Conservation (phyloP, 257 asterid species). For the Leonotis leonurus region DNA sequence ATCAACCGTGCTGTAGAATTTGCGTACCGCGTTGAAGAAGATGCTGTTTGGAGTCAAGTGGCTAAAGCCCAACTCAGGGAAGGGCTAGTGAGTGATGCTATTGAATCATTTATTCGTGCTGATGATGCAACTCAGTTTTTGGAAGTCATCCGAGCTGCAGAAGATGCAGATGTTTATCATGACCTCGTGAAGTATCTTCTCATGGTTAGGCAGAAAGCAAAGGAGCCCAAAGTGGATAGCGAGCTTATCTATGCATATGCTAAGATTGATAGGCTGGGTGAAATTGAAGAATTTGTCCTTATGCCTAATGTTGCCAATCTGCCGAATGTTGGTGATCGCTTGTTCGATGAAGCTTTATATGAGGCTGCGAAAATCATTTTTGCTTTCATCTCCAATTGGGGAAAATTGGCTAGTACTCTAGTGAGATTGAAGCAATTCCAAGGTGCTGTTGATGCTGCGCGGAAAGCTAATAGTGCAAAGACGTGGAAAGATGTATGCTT, state of each 20-base stretch:
- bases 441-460: slow-evolving; percentile 99
- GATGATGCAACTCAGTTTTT: slow-evolving; percentile 83
- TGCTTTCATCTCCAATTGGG: slow-evolving; percentile 96
- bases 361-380: slow-evolving; percentile 96
- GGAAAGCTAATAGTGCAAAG: slow-evolving; percentile 97
- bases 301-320: slow-evolving; percentile 99
- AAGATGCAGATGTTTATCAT: slow-evolving; percentile 79
- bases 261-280: slow-evolving; percentile 89
- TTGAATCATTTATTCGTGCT: slow-evolving; percentile 96
- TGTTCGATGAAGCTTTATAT: slow-evolving; percentile 87
- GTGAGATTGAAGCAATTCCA: slow-evolving; percentile 93
- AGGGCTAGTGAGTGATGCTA: slow-evolving; percentile 96
- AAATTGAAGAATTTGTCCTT: slow-evolving; percentile 91
- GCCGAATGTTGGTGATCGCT: slow-evolving; percentile 95
- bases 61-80: slow-evolving; percentile 97
- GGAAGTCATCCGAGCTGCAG: slow-evolving; percentile 90
- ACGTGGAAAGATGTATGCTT: slow-evolving; percentile 99
- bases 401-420: slow-evolving; percentile 81
- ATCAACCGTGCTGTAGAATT: slow-evolving; percentile 94
- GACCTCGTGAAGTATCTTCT: slow-evolving; percentile 93
- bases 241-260: slow-evolving; percentile 98
- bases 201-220: slow-evolving; percentile 94
- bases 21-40: slow-evolving; percentile 98
- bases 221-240: slow-evolving; percentile 97
- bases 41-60: slow-evolving; percentile 98